A percentile compares a stretch with the other conserved stretches of the same genome.
Conservation (phyloP, 2,329 filamentous ascomycete species). For the Aspergillus aculeatus region DNA sequence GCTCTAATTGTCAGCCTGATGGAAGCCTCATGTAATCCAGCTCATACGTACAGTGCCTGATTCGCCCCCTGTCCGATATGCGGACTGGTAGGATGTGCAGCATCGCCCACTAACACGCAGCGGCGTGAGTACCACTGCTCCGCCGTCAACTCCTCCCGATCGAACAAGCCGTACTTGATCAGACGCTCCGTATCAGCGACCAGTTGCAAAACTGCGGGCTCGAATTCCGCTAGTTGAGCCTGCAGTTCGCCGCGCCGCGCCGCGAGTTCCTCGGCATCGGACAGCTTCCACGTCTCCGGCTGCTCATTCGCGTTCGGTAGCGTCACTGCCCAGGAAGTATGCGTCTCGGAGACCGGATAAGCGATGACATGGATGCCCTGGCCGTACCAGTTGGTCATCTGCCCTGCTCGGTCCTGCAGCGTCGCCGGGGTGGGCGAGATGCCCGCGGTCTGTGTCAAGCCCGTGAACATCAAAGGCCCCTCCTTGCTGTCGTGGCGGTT, state of each 20-base stretch:
- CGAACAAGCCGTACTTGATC: slow-evolving; percentile 4
- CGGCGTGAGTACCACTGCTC: slow-evolving; percentile 1
- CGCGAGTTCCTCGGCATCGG: not conserved
- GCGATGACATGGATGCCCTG: slow-evolving; percentile 3
- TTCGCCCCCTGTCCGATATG: slow-evolving; percentile 9
- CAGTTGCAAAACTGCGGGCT: not conserved
- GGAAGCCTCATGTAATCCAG: not conserved
- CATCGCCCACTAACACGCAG: slow-evolving; percentile 9
- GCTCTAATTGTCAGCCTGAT: not conserved
- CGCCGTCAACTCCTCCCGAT: not conserved
- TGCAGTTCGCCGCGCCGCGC: not conserved
- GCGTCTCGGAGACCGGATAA: not conserved
- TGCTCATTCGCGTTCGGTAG: not conserved
- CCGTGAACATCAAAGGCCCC: not conserved
- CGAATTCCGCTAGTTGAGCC: not conserved
- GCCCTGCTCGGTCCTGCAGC: not conserved
- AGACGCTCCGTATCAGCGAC: not conserved
- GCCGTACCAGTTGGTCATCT: slow-evolving; percentile 6
- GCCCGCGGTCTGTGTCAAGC: slow-evolving; percentile 1
- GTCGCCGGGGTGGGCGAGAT: not conserved
- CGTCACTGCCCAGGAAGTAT: slow-evolving; percentile 1
- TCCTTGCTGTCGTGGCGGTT: not conserved
- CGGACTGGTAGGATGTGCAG: slow-evolving; percentile 9
- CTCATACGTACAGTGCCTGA: slow-evolving; percentile 4
- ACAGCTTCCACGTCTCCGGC: not conserved